These are phyloP conservation scores for Chrysosporium keratinophilum DNA, from an alignment of 2,329 filamentous ascomycete genomes.

Conservation along the genomic window DNA sequence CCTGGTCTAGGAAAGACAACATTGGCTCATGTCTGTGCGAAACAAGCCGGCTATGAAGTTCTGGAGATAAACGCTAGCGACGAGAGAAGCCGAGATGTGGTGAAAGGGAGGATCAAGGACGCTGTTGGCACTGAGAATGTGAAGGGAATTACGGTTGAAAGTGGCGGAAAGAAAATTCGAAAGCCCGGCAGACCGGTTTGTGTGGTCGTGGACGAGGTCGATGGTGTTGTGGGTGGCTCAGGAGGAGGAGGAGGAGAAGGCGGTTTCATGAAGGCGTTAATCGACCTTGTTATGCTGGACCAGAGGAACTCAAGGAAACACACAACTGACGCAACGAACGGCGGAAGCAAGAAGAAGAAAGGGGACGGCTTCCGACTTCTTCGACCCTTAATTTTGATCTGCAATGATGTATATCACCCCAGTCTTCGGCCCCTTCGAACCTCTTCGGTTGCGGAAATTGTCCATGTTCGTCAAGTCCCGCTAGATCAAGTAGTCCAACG, in stretches of 20 bases:
- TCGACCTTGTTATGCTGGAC: slow-evolving; percentile 77
- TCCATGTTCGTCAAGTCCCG: slow-evolving; percentile 81
- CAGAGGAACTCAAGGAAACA: slow-evolving; percentile 58
- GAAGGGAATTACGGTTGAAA: slow-evolving; percentile 49
- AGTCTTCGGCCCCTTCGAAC: slow-evolving; percentile 78
- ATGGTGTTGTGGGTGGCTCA: slow-evolving; percentile 77
- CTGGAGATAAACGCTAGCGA: slow-evolving; percentile 98
- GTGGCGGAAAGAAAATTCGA: slow-evolving; percentile 43
- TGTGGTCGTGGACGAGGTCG: slow-evolving; percentile 91
- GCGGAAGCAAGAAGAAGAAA: slow-evolving; percentile 54
- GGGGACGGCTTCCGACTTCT: slow-evolving; percentile 79
- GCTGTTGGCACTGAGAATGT: slow-evolving; percentile 92
- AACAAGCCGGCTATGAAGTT: slow-evolving; percentile 89
- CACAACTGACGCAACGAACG: slow-evolving; percentile 20
- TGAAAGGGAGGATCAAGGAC: slow-evolving; percentile 81
- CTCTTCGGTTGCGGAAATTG: slow-evolving; percentile 72
- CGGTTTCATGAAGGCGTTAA: slow-evolving; percentile 87
- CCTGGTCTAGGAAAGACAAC: slow-evolving; percentile 95
- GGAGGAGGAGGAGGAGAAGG: slow-evolving; percentile 65
- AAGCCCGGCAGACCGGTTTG: slow-evolving; percentile 80
- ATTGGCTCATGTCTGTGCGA: slow-evolving; percentile 87
- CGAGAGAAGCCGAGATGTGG: slow-evolving; percentile 78
- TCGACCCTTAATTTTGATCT: slow-evolving; percentile 83
- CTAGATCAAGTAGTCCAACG: slow-evolving; percentile 75
- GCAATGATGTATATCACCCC: slow-evolving; percentile 93